Percentiles rank a stretch among this genome's conserved stretches.
phyloP scores from a whole-genome alignment of 345 rosid species.

The Eucalyptus marginata region DNA sequence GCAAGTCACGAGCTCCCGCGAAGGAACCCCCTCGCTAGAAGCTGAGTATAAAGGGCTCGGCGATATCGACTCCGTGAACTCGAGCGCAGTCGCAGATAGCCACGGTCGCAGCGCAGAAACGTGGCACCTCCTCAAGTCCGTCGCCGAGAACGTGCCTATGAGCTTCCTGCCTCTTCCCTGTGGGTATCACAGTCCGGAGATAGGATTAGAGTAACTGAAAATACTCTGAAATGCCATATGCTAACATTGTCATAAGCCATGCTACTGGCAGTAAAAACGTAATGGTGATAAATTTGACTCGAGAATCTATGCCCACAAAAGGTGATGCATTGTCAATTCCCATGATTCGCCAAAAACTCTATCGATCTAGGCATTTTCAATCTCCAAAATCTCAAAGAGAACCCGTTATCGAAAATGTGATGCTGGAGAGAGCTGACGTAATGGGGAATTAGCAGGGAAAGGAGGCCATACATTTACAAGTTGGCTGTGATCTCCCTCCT shows the following conservation, averaged over 20 bases:
- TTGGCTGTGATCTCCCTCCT: slow-evolving; percentile 44
- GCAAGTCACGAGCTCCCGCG: slow-evolving; percentile 37
- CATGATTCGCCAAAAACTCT: not conserved
- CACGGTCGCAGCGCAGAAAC: slow-evolving; percentile 41
- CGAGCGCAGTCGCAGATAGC: slow-evolving; percentile 41
- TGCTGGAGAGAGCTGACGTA: not conserved
- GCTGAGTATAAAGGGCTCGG: slow-evolving; percentile 7
- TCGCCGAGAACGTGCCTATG: slow-evolving; percentile 70
- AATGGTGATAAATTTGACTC: not conserved
- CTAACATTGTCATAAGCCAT: not conserved
- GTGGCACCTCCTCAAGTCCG: slow-evolving; percentile 69
- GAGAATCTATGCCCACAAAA: not conserved
- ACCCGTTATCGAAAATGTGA: not conserved
- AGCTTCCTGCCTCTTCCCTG: slow-evolving; percentile 69
- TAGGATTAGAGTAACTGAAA: not conserved
- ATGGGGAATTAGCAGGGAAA: not conserved
- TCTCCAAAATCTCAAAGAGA: not conserved
- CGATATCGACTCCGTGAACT: slow-evolving; percentile 36
- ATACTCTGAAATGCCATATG: not conserved
- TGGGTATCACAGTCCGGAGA: not conserved
- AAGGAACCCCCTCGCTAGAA: not conserved
- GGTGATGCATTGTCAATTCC: not conserved
- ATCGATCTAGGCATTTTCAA: not conserved
- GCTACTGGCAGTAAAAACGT: not conserved
- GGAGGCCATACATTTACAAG: slow-evolving; percentile 37